These are phyloP conservation scores for Moesziomyces sp. DNA, from an alignment of 1,284 basidiomycete species.

Conservation along the genomic window DNA sequence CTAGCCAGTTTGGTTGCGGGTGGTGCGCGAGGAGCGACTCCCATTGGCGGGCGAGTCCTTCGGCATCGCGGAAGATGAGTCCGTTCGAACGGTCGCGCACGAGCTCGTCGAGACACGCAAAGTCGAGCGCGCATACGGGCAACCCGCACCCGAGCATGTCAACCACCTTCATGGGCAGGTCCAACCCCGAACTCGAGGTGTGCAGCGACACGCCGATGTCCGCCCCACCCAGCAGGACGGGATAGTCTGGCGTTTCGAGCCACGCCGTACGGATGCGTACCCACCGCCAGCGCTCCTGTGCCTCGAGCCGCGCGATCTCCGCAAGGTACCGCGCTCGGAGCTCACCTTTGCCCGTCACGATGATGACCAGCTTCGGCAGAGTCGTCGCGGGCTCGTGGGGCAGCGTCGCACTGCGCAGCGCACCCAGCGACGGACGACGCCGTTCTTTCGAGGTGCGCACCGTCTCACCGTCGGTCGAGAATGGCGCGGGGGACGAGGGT, in stretches of 20 bases:
- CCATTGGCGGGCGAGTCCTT: conserved; percentile 78
- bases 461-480: conserved; percentile 4
- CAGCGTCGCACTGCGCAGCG: conserved; percentile 23
- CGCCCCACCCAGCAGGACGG: conserved; percentile 75
- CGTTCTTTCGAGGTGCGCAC: conserved; percentile 34
- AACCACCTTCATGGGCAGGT: conserved; percentile 99
- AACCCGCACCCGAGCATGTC: conserved; percentile 98
- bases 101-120: conserved; percentile 86
- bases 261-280: conserved; percentile 75
- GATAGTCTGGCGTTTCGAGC: conserved; percentile 58
- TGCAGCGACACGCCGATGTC: conserved; percentile 93
- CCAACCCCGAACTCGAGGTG: conserved; percentile 86
- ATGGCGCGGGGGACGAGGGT: conserved; percentile 11
- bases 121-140: conserved; percentile 90
- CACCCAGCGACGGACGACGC: conserved; percentile 33
- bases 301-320: conserved; percentile 74
- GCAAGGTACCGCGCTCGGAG: conserved; percentile 79
- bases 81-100: conserved; percentile 86
- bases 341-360: conserved; percentile 93
- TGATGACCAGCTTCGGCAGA: conserved; percentile 71
- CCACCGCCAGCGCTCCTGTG: conserved; percentile 78
- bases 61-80: conserved; percentile 77
- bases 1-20: conserved; percentile 31
- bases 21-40: conserved; percentile 67
- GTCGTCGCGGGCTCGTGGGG: conserved; percentile 32